Base-by-base conservation (phyloP, 2,329 filamentous ascomycete species). In the Diplodia mutila region DNA sequence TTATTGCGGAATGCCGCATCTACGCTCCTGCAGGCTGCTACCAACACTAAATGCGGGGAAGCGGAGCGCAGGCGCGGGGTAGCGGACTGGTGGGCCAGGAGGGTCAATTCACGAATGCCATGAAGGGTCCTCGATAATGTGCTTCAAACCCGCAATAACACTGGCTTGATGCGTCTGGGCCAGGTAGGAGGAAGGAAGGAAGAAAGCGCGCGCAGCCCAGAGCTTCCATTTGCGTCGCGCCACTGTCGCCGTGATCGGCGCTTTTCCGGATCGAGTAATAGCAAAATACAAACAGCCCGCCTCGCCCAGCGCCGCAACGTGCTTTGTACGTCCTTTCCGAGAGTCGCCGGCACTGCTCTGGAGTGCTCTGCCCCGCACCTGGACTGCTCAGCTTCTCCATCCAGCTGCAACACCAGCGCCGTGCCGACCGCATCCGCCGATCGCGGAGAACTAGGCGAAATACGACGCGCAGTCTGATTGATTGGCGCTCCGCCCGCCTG, bases 401-500 rank as follows among this genome's bases (percentile, higher is more conserved):
- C n/a, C n/a, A n/a, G n/a, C n/a, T 16, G 59, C 59, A 46, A 37
- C 59, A 16, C 27, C 46, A 18, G 32, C 46, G 27, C 29, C n/a
- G 27, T n/a, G 21, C 39, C 39, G 16, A 4, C 34, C 2, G 9
- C 57, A 32, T 23, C 57, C 37, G 57, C 12, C 39, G 57, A 61
- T 61, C 57, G 23, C 57, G 16, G 57, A 23, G 39, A 14, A 11
- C 54, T 25, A 61, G 39, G 25, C 57, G 55, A 34, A 61, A 61
- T 34, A 61, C 57, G 57, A 49, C 55, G 34, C 34, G 54, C 34
- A 12, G 21, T 32, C 54, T 42, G 34, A 48, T 49, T 49, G 39
- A 48, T 14, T 61, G 57, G 21, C 59, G 59, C 59, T 51, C 46
- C 59, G 59, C 46, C 59, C 59, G 59, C 59, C 34, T 29, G 42